A percentile compares a stretch with the other conserved stretches of the same genome.
These are phyloP conservation scores for Leccinum sublutescens DNA, from an alignment of 768 basidiomycete species.

Conservation along the genomic window DNA sequence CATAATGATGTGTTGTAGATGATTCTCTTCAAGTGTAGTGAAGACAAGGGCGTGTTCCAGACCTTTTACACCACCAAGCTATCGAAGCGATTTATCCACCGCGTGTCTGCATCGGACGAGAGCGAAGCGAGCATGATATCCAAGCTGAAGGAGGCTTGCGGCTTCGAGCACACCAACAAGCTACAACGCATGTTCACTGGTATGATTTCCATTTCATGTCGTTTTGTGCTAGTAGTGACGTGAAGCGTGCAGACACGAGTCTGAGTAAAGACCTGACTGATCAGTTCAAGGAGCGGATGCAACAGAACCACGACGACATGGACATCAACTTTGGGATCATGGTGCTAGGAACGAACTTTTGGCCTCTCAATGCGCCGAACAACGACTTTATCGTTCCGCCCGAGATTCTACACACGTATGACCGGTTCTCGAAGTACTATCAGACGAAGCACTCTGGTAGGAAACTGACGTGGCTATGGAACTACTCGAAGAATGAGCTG, in stretches of 20 bases:
- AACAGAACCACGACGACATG: slow-evolving; percentile 80
- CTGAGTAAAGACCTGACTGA: slow-evolving; percentile 94
- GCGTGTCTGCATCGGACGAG: slow-evolving; percentile 92
- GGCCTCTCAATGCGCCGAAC: slow-evolving; percentile 82
- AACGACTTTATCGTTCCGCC: slow-evolving; percentile 88
- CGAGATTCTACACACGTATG: slow-evolving; percentile 84
- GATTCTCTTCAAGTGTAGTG: slow-evolving; percentile 96
- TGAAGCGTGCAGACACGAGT: slow-evolving; percentile 73
- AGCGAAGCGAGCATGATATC: slow-evolving; percentile 97
- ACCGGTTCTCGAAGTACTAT: slow-evolving; percentile 91
- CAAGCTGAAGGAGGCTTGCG: slow-evolving; percentile 94
- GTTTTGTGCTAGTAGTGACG: slow-evolving; percentile 3
- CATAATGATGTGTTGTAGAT: slow-evolving; percentile 52
- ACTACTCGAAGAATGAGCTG: slow-evolving; percentile 95
- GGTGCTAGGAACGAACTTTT: slow-evolving; percentile 94
- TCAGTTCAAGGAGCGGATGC: slow-evolving; percentile 92
- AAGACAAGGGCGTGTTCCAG: slow-evolving; percentile 99
- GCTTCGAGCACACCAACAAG: slow-evolving; percentile 96
- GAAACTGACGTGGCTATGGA: slow-evolving; percentile 98
- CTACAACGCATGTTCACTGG: slow-evolving; percentile 96
- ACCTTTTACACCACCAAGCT: slow-evolving; percentile 95
- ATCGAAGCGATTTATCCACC: slow-evolving; percentile 88
- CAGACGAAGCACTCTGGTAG: slow-evolving; percentile 92
- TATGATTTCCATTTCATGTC: slow-evolving; percentile 29
- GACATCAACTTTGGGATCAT: slow-evolving; percentile 90